Base-by-base conservation (phyloP, 1,139 yeast genomes). In the Pichia sp. region DNA sequence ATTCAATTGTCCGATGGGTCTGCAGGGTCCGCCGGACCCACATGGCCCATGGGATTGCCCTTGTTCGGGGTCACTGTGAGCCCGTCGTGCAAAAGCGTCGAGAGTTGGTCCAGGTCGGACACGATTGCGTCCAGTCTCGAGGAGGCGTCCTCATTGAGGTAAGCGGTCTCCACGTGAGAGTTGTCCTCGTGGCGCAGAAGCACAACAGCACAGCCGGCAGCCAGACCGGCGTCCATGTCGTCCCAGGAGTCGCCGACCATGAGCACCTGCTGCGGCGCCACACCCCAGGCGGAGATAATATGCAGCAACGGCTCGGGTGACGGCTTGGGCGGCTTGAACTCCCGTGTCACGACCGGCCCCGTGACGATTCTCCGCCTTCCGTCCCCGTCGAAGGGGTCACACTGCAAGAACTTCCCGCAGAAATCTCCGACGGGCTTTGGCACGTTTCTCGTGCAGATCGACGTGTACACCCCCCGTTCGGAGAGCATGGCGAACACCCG, bases 161-260 rank as follows among this genome's bases (percentile, higher is more conserved):
- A 49, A 1, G 40, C 4, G 6, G 49, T 31, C 49, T 48, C 51
- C 10, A 67, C 58, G 38, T 75, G 73, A 2, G 61, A 68, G 57
- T 83, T 83, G 34, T 74, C 78, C 33, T 73, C 73, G 56, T 80
- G 79, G 51, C 72, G 74, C 38, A 84, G 67, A 48, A 84, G 67
- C 4, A 83, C 72, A 0, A 87, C 77, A 2, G 76, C 72, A 48
- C 80, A 77, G 0, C 88, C 88, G 0, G 88, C 88, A 8, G 71
- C 62, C 42, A 73, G 66, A 2, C 87, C 89, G 16, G 86, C 80
- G 48, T 64, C 68, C 82, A 84, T 80, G 64, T 84, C 89, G 65
- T 84, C 89, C 42, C 73, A 68, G 0, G 87, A 83, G 63, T 84
- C 89, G 17, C 89, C 89, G 7, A 84, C 85, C 89, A 84, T 84